These are phyloP conservation scores for Suillus variegatus DNA, from an alignment of 768 basidiomycete genomes.

Conservation along the genomic window DNA sequence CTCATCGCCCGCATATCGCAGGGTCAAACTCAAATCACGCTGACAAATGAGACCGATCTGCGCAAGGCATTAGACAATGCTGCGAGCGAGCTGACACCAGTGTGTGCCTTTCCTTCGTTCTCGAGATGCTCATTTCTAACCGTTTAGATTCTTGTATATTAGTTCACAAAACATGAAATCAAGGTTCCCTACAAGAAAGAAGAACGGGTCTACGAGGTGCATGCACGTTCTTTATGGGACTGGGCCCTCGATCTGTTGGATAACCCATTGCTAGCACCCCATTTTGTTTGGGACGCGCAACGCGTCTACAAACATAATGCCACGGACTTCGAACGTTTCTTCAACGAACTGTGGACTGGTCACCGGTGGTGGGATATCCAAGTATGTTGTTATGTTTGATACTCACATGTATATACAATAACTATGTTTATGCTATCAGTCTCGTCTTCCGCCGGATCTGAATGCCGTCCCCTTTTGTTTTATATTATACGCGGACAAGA, in stretches of 20 bases:
- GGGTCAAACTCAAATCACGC: constrained; percentile 22
- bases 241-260: constrained; percentile 12
- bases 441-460: neutral
- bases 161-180: constrained; percentile 6
- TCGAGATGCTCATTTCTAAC: neutral
- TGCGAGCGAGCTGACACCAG: neutral
- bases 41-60: constrained; percentile 5
- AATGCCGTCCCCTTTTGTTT: constrained; percentile 24
- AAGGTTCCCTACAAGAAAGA: constrained; percentile 11
- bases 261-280: constrained; percentile 5
- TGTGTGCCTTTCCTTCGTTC: neutral
- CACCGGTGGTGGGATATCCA: constrained; percentile 38
- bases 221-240: constrained; percentile 6
- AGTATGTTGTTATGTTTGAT: constrained; percentile 21
- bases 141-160: neutral
- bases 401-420: neutral
- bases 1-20: constrained; percentile 4
- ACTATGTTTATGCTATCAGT: neutral
- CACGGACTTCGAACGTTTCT: constrained; percentile 24
- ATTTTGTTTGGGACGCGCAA: constrained; percentile 36
- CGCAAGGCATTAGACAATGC: constrained; percentile 7
- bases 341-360: constrained; percentile 40
- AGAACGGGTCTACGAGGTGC: neutral
- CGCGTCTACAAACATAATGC: constrained; percentile 30
- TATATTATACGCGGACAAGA: constrained; percentile 36